These are phyloP conservation scores for Yarrowia sp. DNA, from an alignment of 805 yeast species.

Conservation along the genomic window DNA sequence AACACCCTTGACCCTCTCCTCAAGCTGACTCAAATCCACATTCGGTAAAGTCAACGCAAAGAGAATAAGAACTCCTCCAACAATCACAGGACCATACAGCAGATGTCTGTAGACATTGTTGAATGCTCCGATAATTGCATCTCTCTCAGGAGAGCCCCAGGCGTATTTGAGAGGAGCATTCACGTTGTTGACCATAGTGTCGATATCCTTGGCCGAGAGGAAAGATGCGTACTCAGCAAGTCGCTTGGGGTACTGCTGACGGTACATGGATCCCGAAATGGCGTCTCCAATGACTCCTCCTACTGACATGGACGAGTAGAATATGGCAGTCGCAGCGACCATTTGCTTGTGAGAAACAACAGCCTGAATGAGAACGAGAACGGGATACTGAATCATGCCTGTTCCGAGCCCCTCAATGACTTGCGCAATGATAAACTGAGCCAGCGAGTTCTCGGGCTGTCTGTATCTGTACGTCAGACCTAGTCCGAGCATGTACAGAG, in stretches of 20 bases:
- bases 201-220: background rate
- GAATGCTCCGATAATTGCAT: background rate
- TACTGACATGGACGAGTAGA: background rate
- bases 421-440: background rate
- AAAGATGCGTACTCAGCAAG: background rate
- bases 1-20: background rate
- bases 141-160: background rate
- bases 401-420: background rate
- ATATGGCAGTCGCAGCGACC: background rate
- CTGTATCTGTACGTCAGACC: background rate
- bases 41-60: background rate
- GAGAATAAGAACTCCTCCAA: background rate
- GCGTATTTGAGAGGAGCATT: background rate
- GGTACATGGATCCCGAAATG: background rate
- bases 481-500: background rate
- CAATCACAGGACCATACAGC: background rate
- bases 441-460: background rate
- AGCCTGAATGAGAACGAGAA: background rate
- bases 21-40: background rate
- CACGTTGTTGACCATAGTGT: background rate
- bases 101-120: background rate
- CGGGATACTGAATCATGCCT: background rate
- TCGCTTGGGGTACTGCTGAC: background rate
- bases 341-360: background rate
- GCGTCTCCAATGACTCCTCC: background rate